phyloP scores from a whole-genome alignment of 768 basidiomycete species.

The Naematelia aurantialba region DNA sequence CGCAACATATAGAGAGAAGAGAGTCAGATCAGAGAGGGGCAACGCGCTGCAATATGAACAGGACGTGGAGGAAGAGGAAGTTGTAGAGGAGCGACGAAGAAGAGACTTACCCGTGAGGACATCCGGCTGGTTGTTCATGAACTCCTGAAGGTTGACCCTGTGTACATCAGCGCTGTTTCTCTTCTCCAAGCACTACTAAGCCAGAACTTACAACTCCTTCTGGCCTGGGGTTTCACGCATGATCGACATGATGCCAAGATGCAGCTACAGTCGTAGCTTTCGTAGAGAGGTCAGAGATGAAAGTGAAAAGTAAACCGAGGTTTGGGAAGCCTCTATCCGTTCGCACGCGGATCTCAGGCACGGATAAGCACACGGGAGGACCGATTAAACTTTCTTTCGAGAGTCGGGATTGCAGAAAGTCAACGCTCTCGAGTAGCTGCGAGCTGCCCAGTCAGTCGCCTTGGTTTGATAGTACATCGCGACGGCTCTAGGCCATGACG shows the following conservation, averaged over 20 bases:
- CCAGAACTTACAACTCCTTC: constrained; percentile 18
- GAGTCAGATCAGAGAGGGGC: too few species aligned
- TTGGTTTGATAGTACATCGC: too few species aligned
- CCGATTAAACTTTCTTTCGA: background rate
- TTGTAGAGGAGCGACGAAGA: too few species aligned
- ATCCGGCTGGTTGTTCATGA: constrained; percentile 27
- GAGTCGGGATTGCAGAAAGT: background rate
- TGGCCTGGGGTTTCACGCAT: constrained; percentile 16
- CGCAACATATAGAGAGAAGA: too few species aligned
- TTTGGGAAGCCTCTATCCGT: background rate
- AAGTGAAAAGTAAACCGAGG: too few species aligned
- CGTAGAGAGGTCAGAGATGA: too few species aligned
- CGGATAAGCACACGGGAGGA: background rate
- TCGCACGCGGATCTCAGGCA: background rate
- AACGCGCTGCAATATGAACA: too few species aligned
- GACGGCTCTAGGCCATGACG: background rate
- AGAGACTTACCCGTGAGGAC: constrained; percentile 21
- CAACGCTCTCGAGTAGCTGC: background rate
- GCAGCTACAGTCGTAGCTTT: too few species aligned
- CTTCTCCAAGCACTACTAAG: background rate
- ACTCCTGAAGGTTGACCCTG: constrained; percentile 14
- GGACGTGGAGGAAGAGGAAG: too few species aligned
- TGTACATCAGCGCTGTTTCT: background rate
- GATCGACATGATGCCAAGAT: constrained; percentile 1
- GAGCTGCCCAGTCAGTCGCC: too few species aligned